A percentile compares a stretch with the other conserved stretches of the same genome.
Evolutionary conservation across 2,329 filamentous ascomycete genomes (phyloP).

Genomic region (Akanthomyces dipterigenus): DNA sequence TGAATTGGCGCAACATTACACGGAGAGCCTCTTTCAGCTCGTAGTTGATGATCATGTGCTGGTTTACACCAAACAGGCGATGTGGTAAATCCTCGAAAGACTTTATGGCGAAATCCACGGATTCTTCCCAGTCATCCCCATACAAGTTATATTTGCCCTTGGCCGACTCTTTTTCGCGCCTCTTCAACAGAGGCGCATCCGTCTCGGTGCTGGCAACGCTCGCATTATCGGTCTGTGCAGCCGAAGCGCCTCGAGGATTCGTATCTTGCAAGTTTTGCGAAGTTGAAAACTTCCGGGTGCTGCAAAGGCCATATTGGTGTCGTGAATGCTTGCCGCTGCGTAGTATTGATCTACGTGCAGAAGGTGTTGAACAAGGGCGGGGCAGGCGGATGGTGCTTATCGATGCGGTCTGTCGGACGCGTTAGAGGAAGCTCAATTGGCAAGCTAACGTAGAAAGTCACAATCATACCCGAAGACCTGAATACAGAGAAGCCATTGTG

Average conservation of each 20-base stretch:
- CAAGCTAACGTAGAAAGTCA: background rate
- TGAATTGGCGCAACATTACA: conserved; percentile 83
- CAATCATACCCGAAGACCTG: background rate
- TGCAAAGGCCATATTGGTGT: background rate
- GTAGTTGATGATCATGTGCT: conserved; percentile 91
- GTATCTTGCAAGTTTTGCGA: background rate
- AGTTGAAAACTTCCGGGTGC: background rate
- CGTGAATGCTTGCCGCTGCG: background rate
- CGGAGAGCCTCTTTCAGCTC: conserved; percentile 90
- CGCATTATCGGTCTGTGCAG: background rate
- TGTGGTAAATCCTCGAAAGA: conserved; percentile 40
- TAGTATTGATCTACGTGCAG: background rate
- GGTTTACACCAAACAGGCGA: conserved; percentile 78
- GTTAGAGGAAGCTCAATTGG: background rate
- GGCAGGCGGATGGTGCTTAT: background rate
- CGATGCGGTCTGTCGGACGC: background rate
- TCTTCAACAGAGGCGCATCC: background rate
- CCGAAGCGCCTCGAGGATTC: background rate
- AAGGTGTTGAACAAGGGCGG: background rate
- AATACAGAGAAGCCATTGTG: conserved; percentile 2
- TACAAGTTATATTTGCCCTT: conserved; percentile 30
- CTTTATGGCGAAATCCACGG: conserved; percentile 33
- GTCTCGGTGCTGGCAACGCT: background rate
- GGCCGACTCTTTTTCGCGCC: conserved; percentile 20
- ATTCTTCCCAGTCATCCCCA: conserved; percentile 37